These are phyloP conservation scores for Phytophthora pini DNA, from an alignment of 352 stramenopile species.

Conservation along the genomic window DNA sequence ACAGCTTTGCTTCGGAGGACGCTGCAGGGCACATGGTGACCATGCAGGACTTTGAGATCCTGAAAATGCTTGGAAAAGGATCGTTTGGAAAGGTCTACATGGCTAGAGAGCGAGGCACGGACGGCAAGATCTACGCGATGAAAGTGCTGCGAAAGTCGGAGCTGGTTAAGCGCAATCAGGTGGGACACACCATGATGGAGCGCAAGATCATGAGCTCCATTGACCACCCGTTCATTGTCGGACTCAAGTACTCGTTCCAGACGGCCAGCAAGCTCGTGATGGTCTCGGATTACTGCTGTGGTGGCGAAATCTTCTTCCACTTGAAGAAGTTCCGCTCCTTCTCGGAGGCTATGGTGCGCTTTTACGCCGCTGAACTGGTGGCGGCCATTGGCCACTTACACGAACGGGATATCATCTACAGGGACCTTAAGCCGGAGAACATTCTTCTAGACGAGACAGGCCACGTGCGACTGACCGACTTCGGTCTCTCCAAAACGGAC, in stretches of 20 bases:
- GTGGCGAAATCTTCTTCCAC: conserved; percentile 93
- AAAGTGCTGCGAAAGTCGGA: conserved; percentile 90
- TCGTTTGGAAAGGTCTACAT: conserved; percentile 99
- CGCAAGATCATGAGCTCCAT: conserved; percentile 90
- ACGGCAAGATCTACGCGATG: conserved; percentile 86
- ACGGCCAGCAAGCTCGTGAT: conserved; percentile 92
- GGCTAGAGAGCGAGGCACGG: conserved; percentile 85
- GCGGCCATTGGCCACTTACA: conserved; percentile 90
- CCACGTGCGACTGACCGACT: conserved; percentile 93
- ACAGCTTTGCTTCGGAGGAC: conserved; percentile 31
- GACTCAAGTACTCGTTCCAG: conserved; percentile 93
- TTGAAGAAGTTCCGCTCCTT: conserved; percentile 93
- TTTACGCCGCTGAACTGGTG: conserved; percentile 96
- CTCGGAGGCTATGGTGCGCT: conserved; percentile 89
- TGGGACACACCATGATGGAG: conserved; percentile 91
- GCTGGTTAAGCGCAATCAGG: conserved; percentile 89
- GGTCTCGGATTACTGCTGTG: conserved; percentile 91
- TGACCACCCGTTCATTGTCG: conserved; percentile 97
- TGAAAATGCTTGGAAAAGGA: conserved; percentile 98
- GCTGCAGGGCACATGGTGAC: conserved; percentile 44
- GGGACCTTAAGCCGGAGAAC: conserved; percentile 95
- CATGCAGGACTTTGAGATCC: conserved; percentile 95
- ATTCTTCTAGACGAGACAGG: conserved; percentile 93
- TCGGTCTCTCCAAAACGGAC: conserved; percentile 93
- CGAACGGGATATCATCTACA: conserved; percentile 92